A percentile compares a stretch with the other conserved stretches of the same genome.
Conservation (phyloP, 805 yeast species). For the Phaffomyces opuntiae region DNA sequence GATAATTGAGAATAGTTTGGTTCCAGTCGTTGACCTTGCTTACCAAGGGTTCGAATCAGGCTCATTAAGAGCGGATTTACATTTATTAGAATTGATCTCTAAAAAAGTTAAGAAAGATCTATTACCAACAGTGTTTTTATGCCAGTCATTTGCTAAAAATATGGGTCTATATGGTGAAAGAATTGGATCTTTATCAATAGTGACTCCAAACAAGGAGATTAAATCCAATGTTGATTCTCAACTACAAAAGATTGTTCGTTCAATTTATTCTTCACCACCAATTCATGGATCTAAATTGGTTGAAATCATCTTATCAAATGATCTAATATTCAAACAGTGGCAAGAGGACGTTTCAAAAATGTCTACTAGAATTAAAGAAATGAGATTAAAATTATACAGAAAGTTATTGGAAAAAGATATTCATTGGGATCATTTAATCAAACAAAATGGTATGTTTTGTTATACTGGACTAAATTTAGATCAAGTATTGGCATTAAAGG, state of each 20-base stretch:
- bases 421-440: constrained; percentile 79
- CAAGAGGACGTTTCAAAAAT: constrained; percentile 68
- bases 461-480: constrained; percentile 72
- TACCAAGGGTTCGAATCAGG: constrained; percentile 96
- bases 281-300: constrained; percentile 91
- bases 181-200: constrained; percentile 70
- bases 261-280: constrained; percentile 90
- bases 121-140: constrained; percentile 48
- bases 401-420: constrained; percentile 49
- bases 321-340: constrained; percentile 66
- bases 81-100: constrained; percentile 39
- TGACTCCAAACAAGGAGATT: constrained; percentile 49
- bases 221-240: constrained; percentile 60
- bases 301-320: constrained; percentile 59
- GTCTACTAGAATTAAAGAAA: constrained; percentile 69
- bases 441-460: constrained; percentile 96
- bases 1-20: constrained; percentile 47
- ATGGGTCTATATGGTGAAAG: constrained; percentile 96
- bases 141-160: constrained; percentile 93
- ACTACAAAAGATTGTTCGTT: constrained; percentile 75
- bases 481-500: constrained; percentile 66
- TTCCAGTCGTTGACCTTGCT: constrained; percentile 88
- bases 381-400: constrained; percentile 59
- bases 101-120: constrained; percentile 34
- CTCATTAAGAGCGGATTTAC: constrained; percentile 65